These are phyloP conservation scores for Phytophthora boehmeriae DNA, from an alignment of 352 stramenopile species.

Conservation along the genomic window DNA sequence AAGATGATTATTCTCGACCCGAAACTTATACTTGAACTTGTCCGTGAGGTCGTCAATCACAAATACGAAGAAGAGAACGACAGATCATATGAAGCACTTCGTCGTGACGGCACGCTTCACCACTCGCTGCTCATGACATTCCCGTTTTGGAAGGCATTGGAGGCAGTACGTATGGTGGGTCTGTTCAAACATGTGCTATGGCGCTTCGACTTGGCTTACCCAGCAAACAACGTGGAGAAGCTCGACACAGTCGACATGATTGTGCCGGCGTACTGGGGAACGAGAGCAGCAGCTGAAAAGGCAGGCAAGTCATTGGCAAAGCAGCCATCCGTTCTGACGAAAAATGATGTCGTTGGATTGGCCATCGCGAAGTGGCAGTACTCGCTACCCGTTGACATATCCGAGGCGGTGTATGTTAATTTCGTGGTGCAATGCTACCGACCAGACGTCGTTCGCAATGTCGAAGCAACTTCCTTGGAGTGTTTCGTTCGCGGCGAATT, in stretches of 20 bases:
- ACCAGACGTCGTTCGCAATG: slow-evolving; percentile 1
- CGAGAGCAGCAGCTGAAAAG: neutral
- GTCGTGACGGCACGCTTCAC: slow-evolving; percentile 5
- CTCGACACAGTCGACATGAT: neutral
- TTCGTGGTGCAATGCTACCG: slow-evolving; percentile 5
- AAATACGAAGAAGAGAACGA: neutral
- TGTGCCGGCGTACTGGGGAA: neutral
- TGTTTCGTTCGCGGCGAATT: slow-evolving; percentile 2
- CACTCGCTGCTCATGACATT: slow-evolving; percentile 13
- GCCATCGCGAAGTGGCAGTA: slow-evolving; percentile 1
- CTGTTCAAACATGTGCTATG: slow-evolving; percentile 16
- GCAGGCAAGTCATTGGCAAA: neutral
- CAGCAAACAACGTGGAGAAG: neutral
- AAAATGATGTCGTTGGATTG: neutral
- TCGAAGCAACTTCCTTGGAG: neutral
- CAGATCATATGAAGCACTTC: slow-evolving; percentile 9
- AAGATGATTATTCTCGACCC: neutral
- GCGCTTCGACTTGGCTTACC: neutral
- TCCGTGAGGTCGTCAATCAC: neutral
- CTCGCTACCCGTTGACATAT: slow-evolving; percentile 2
- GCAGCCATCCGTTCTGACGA: neutral
- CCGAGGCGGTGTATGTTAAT: too few relatives aligned
- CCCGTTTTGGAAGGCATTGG: slow-evolving; percentile 4
- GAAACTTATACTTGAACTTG: neutral
- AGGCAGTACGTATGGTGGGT: neutral